Conservation (phyloP, 1,139 yeast genomes). For the Geotrichum cucujoidarum region DNA sequence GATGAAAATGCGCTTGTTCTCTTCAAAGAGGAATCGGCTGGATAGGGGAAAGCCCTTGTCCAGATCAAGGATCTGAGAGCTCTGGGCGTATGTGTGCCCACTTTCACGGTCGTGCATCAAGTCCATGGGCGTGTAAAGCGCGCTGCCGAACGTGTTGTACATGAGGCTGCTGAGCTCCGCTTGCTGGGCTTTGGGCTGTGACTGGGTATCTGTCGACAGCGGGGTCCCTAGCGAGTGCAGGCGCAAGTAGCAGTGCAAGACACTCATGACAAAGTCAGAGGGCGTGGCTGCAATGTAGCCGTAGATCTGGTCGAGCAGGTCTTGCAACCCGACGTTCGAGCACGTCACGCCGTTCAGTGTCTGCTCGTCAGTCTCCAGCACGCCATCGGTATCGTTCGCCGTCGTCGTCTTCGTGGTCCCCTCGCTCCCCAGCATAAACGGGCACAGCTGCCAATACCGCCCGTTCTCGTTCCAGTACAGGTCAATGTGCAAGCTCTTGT, state of each 20-base stretch:
- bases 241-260: conserved; percentile 6
- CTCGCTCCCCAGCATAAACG: conserved; percentile 34
- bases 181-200: background rate
- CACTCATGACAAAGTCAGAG: conserved; percentile 35
- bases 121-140: conserved; percentile 38
- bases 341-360: background rate
- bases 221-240: conserved; percentile 15
- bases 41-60: conserved; percentile 43
- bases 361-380: background rate
- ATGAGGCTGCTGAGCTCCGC: conserved; percentile 1
- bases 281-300: conserved; percentile 8
- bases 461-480: conserved; percentile 57
- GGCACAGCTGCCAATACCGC: conserved; percentile 65
- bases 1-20: conserved; percentile 41
- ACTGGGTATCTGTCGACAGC: background rate
- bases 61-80: conserved; percentile 21
- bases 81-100: conserved; percentile 25
- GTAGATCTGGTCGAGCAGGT: conserved; percentile 7
- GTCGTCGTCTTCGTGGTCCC: background rate
- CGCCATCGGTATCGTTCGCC: no score
- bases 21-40: conserved; percentile 42
- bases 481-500: conserved; percentile 53
- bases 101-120: conserved; percentile 28
- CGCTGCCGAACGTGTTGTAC: conserved; percentile 17
- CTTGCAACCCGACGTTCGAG: conserved; percentile 19